These are phyloP conservation scores for Aspergillus awamori DNA, from an alignment of 2,329 filamentous ascomycete species.

Conservation along the genomic window DNA sequence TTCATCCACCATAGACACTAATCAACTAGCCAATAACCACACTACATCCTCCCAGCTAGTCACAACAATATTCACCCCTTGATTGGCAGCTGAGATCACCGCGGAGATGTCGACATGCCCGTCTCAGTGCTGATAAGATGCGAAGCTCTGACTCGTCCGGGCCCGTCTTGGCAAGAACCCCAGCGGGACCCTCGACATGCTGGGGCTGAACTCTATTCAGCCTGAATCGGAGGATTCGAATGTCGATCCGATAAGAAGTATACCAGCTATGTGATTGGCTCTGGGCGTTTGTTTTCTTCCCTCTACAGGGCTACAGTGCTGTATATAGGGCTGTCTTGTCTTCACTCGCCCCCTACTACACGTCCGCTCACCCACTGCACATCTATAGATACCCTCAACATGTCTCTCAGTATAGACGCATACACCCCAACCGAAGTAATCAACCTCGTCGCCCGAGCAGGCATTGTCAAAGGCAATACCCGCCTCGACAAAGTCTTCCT, in stretches of 20 bases:
- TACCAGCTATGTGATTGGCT: not conserved
- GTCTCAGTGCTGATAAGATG: not conserved
- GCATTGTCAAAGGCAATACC: slow-evolving; percentile 56
- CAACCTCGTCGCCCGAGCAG: slow-evolving; percentile 55
- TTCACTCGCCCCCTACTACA: not conserved
- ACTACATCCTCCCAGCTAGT: not conserved
- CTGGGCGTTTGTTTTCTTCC: not conserved
- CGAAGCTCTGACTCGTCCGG: not conserved
- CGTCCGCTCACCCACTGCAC: not conserved
- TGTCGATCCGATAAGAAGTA: slow-evolving; percentile 2
- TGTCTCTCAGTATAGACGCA: slow-evolving; percentile 36
- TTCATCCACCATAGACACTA: too few relatives aligned
- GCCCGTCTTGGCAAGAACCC: not conserved
- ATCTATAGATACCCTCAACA: not conserved
- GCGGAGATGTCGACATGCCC: not conserved
- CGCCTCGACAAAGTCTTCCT: slow-evolving; percentile 57
- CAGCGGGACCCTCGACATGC: not conserved
- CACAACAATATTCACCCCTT: not conserved
- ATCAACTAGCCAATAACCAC: too few relatives aligned
- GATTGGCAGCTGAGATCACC: not conserved
- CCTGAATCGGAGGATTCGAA: not conserved
- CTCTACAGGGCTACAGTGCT: too few relatives aligned
- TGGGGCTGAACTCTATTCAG: not conserved
- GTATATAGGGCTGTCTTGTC: not conserved
- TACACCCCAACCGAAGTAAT: slow-evolving; percentile 55